A percentile compares a stretch with the other conserved stretches of the same genome.
phyloP scores from a whole-genome alignment of 306 rosid species.

The Senna tora region DNA sequence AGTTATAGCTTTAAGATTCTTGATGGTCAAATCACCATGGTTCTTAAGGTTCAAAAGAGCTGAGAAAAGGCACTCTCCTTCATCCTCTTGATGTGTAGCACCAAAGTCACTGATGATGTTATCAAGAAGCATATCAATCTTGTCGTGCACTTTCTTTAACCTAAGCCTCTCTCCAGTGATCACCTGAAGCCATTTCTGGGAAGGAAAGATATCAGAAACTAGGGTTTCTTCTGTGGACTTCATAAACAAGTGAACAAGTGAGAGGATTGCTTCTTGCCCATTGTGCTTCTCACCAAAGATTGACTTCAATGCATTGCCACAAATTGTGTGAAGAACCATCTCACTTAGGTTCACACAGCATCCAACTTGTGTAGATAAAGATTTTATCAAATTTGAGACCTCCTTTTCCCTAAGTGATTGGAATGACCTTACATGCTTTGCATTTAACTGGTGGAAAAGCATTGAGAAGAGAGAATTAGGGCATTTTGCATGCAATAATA shows the following conservation, averaged over 20 bases:
- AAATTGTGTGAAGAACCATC: background rate
- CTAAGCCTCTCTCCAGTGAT: slow-evolving; percentile 30
- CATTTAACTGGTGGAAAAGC: background rate
- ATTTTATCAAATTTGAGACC: slow-evolving; percentile 12
- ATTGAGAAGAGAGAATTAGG: no score
- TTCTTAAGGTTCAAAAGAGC: background rate
- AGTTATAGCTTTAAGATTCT: slow-evolving; percentile 30
- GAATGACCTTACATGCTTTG: slow-evolving; percentile 12
- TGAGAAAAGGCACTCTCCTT: slow-evolving; percentile 3
- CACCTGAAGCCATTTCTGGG: slow-evolving; percentile 25
- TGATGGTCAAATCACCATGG: background rate
- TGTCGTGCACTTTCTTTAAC: slow-evolving; percentile 14
- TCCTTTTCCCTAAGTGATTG: slow-evolving; percentile 7
- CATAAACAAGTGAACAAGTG: no score
- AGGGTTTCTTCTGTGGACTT: slow-evolving; percentile 10
- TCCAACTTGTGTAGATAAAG: no score
- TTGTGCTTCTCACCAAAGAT: slow-evolving; percentile 34
- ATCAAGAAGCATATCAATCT: slow-evolving; percentile 32
- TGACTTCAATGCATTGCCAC: slow-evolving; percentile 15
- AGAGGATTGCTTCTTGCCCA: slow-evolving; percentile 29
- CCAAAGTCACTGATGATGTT: no score
- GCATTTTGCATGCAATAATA: no score
- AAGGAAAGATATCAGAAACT: slow-evolving; percentile 38
- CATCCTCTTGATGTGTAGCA: no score
- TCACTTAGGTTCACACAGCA: slow-evolving; percentile 29